These are phyloP conservation scores for Chytriomyces sp. DNA, from an alignment of 192 early-diverging fungal species.

Conservation along the genomic window DNA sequence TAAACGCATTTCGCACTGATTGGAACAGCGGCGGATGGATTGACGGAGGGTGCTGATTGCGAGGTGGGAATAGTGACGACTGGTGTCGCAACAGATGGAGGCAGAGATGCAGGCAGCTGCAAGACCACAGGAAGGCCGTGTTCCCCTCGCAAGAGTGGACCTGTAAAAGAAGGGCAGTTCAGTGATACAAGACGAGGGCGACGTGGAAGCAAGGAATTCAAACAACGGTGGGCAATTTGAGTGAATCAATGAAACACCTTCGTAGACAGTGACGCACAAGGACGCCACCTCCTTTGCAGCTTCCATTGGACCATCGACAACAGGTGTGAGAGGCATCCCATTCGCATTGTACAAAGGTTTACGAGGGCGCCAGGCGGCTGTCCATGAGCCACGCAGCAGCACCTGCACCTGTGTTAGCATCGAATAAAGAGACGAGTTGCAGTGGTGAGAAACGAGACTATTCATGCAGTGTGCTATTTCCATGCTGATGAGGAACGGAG, in stretches of 20 bases:
- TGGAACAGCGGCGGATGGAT: constrained; percentile 4
- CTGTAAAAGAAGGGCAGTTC: not conserved
- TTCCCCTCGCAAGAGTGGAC: constrained; percentile 1
- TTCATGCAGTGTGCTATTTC: too few relatives aligned
- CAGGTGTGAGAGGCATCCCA: not conserved
- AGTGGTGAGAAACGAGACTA: too few relatives aligned
- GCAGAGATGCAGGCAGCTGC: not conserved
- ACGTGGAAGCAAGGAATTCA: too few relatives aligned
- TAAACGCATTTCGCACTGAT: constrained; percentile 20
- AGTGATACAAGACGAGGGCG: not conserved
- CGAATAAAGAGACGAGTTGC: too few relatives aligned
- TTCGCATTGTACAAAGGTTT: not conserved
- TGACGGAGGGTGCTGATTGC: too few relatives aligned
- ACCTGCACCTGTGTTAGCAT: not conserved
- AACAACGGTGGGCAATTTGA: not conserved
- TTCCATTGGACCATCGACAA: constrained; percentile 18
- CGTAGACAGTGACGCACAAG: not conserved
- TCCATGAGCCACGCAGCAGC: not conserved
- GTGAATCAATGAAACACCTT: constrained; percentile 5
- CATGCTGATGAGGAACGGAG: too few relatives aligned
- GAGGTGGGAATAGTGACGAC: not conserved
- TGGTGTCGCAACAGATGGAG: constrained; percentile 25
- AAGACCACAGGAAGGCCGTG: constrained; percentile 22
- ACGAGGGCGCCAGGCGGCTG: not conserved
- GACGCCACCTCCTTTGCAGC: constrained; percentile 10